phyloP scores from a whole-genome alignment of 2,329 filamentous ascomycete genomes.

The Beauveria pseudobassiana region DNA sequence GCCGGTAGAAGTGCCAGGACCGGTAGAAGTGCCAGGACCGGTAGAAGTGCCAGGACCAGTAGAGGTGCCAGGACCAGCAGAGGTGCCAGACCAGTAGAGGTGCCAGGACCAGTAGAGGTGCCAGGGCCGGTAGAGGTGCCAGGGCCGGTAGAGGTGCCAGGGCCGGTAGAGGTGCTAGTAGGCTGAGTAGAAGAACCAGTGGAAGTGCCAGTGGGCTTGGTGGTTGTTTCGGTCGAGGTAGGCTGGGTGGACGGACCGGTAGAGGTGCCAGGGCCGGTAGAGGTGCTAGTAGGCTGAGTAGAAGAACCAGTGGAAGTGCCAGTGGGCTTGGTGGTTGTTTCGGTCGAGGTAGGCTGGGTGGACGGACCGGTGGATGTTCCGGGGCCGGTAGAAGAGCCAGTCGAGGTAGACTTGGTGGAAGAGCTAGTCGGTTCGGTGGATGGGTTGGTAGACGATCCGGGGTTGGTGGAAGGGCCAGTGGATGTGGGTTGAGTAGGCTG shows the following conservation, averaged over 20 bases:
- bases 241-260: slow-evolving; percentile 4
- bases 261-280: slow-evolving; percentile 5
- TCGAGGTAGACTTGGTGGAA: slow-evolving; percentile 4
- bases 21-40: not conserved
- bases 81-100: not conserved
- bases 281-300: not conserved
- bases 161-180: slow-evolving; percentile 1
- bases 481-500: slow-evolving; percentile 2
- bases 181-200: slow-evolving; percentile 8
- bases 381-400: slow-evolving; percentile 11
- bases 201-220: slow-evolving; percentile 7
- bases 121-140: not conserved
- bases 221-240: slow-evolving; percentile 7
- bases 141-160: not conserved
- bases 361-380: slow-evolving; percentile 4
- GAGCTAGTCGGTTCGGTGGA: slow-evolving; percentile 7
- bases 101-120: not conserved
- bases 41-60: not conserved
- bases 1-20: not conserved
- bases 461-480: not conserved
- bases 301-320: slow-evolving; percentile 7
- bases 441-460: not conserved
- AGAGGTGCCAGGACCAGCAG: not conserved
- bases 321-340: slow-evolving; percentile 10
- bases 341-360: not conserved